These are phyloP conservation scores for Cryptosporidium felis DNA, from an alignment of 169 alveolate species.

Conservation along the genomic window DNA sequence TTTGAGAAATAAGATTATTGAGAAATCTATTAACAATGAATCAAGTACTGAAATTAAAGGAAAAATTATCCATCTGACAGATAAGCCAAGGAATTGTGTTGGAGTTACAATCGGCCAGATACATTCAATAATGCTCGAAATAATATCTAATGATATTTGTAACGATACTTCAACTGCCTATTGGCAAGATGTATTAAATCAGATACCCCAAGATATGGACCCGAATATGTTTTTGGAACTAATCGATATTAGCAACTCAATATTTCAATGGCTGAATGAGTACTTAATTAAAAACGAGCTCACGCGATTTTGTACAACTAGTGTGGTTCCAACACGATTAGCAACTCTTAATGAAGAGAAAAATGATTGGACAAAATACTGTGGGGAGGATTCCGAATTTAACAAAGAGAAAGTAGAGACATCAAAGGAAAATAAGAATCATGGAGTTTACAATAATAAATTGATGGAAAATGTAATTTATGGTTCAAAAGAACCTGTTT, in stretches of 20 bases:
- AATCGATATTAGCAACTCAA: conserved; percentile 37
- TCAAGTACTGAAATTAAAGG: background rate
- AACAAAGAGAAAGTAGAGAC: background rate
- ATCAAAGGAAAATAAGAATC: background rate
- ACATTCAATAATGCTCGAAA: conserved; percentile 18
- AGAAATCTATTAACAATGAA: background rate
- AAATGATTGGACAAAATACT: background rate
- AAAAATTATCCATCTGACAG: background rate
- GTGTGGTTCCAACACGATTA: background rate
- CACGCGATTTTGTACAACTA: background rate
- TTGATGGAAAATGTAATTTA: background rate
- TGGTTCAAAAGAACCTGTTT: no score
- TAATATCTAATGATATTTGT: conserved; percentile 21
- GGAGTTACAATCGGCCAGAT: conserved; percentile 24
- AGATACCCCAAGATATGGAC: conserved; percentile 30
- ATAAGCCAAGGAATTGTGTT: background rate
- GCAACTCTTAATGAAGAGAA: background rate
- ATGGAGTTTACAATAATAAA: background rate
- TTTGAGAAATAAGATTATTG: conserved; percentile 21
- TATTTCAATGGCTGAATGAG: conserved; percentile 46
- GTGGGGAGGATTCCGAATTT: background rate
- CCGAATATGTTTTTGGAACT: conserved; percentile 4
- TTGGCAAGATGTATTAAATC: conserved; percentile 60
- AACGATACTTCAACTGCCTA: conserved; percentile 52
- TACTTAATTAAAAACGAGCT: background rate